Conservation (phyloP, 352 stramenopile species). For the Aphanomyces invadans region DNA sequence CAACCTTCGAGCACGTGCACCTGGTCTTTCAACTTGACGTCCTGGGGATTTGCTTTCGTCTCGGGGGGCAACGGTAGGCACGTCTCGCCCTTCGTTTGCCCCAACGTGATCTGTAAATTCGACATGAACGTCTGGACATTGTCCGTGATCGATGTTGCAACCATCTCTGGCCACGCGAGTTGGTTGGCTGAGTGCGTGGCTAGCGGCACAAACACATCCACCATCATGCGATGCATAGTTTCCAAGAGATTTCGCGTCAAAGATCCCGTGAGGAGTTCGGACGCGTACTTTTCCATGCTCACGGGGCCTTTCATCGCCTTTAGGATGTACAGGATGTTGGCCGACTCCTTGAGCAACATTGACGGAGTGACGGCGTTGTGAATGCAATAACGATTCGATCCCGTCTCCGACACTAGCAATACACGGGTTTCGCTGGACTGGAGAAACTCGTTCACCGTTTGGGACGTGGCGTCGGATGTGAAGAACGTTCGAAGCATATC, state of each 20-base stretch:
- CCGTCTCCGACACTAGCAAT: slow-evolving; percentile 19
- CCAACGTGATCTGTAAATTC: slow-evolving; percentile 93
- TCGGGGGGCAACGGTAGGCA: slow-evolving; percentile 91
- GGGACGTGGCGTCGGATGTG: neutral
- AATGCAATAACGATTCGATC: neutral
- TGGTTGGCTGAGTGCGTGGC: slow-evolving; percentile 75
- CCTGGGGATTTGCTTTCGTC: slow-evolving; percentile 59
- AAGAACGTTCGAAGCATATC: slow-evolving; percentile 7
- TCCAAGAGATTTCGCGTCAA: slow-evolving; percentile 69
- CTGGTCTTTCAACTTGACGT: slow-evolving; percentile 82
- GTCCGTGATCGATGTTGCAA: slow-evolving; percentile 78
- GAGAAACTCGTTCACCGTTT: slow-evolving; percentile 16
- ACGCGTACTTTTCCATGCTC: slow-evolving; percentile 47
- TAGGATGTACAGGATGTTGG: slow-evolving; percentile 57
- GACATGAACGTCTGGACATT: slow-evolving; percentile 96
- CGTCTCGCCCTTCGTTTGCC: slow-evolving; percentile 95
- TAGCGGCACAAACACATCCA: slow-evolving; percentile 66
- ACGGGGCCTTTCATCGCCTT: slow-evolving; percentile 62
- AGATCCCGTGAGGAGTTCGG: slow-evolving; percentile 66
- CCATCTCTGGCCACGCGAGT: slow-evolving; percentile 71
- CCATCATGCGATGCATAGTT: slow-evolving; percentile 60
- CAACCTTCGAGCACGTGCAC: slow-evolving; percentile 96
- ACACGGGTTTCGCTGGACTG: slow-evolving; percentile 4
- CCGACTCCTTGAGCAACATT: neutral
- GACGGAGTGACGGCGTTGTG: neutral